Base-by-base conservation (phyloP, 2,329 filamentous ascomycete genomes). In the Tolypocladium ovalisporum region DNA sequence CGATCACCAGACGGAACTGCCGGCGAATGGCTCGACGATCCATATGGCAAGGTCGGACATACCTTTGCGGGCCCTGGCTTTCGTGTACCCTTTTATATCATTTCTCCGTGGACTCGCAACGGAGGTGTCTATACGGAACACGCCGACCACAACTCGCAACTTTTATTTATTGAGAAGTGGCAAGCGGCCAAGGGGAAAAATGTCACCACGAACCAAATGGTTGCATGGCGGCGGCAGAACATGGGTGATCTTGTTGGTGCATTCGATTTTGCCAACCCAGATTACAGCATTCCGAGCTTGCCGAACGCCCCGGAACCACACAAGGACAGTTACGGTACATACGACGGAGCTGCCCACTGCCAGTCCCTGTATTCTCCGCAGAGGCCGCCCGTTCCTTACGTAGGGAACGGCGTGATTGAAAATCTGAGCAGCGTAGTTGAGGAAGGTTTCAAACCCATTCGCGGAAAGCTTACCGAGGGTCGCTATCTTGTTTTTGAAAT, bases 81-180 rank as follows among this genome's bases (percentile, higher is more conserved):
- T 63, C 77, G 80, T 9, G 69, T 82, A 2, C 79, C 79, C 0
- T 78, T 82, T 59, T 78, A 78, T 61, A 80, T 82, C 65, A 72
- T 82, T 56, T 82, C 79, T 0, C 79, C 79, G 0, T 82, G 77
- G 73, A 82, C 79, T 0, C 76, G 79, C 17, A 76, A 77, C 13
- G 76, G 75, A 10, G 74, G 78, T 27, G 78, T 82, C 2, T 81
- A 79, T 60, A 79, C 77, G 0, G 79, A 82, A 63, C 76, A 78
- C 49, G 72, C 75, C 6, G 80, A 82, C 62, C 80, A 82, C 65
- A 80, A 74, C 60, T 82, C 79, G 0, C 79, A 82, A 58, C 78
- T 81, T 34, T 66, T 79, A 47, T 82, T 82, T 61, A 63, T 82
- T 1, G 79, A 82, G 64, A 66, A 76, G 62, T 80, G 77, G 77